Evolutionary conservation across 1,284 basidiomycete genomes (phyloP), one percentile per base, ranked within the genome.

Genomic region (Singerocomus rubriflavus): DNA sequence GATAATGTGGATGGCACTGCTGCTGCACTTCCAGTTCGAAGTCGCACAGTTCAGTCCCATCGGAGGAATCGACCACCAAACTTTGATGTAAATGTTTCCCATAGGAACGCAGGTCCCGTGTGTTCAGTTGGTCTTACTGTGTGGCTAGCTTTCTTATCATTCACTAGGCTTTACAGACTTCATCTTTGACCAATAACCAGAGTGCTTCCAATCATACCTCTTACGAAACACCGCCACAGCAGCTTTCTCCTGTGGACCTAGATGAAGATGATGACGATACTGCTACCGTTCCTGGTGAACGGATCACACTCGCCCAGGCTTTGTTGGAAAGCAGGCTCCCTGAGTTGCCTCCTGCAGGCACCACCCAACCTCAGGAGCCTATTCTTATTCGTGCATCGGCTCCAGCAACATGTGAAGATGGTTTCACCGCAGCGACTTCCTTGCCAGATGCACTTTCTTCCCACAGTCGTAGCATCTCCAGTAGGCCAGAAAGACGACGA

Each of bases 321-420:
- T 70, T 91, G 16, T 63, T 86, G 51, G 88, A 91, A 69, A 91
- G 88, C 59, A 81, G 88, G 39, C 65, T 88, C 44, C 86, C 89
- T 7, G 77, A 84, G 42, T 63, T 88, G 9, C 85, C 88, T 12
- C 88, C 88, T 10, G 71, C 73, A 34, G 88, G 88, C n/a, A 78
- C 82, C 17, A 71, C 72, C 46, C 79, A 70, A 50, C 72, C 79
- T 13, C 88, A 90, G 61, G 77, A 85, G 38, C 80, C 87, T 14
- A 85, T 89, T 39, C 58, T 89, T 16, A 68, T 89, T 16, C 68
- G 73, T 16, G 50, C 74, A 29, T 69, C 76, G 3, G 70, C 69
- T 57, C 59, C 72, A 12, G 54, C 57, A 21, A 50, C 64, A 12
- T 58, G 66, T 6, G 76, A 73, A 32, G 76, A 77, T 48, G 74